Percentiles rank a stretch among this genome's conserved stretches.
phyloP scores from a whole-genome alignment of 2,329 filamentous ascomycete genomes.

The Graphilbum fragrans region DNA sequence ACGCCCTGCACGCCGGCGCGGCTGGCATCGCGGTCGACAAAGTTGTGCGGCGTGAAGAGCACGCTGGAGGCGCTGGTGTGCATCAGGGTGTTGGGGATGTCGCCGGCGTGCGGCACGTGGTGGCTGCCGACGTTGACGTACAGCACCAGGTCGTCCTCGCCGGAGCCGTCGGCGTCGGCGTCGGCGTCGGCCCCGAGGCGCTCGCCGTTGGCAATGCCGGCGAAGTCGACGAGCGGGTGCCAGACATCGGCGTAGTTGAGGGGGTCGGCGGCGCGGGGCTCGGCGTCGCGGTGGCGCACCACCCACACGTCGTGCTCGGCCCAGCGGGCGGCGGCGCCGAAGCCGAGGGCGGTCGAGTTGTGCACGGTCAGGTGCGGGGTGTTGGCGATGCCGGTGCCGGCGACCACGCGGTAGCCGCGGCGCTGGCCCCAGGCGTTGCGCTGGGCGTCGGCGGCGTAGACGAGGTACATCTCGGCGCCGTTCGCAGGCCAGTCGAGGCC shows the following conservation, averaged over 20 bases:
- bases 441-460: conserved; percentile 17
- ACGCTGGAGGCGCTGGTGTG: conserved; percentile 20
- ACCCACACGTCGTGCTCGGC: conserved; percentile 16
- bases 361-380: conserved; percentile 23
- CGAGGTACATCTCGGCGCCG: conserved; percentile 24
- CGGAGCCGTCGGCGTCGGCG: conserved; percentile 26
- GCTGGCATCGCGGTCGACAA: conserved; percentile 13
- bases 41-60: conserved; percentile 21
- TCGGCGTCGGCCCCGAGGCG: conserved; percentile 19
- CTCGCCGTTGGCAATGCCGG: conserved; percentile 30
- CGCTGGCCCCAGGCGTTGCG: conserved; percentile 26
- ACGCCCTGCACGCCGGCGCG: background rate
- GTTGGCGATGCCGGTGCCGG: conserved; percentile 11
- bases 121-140: conserved; percentile 42
- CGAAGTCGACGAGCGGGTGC: conserved; percentile 28
- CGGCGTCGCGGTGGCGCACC: conserved; percentile 30
- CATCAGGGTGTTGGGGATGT: conserved; percentile 22
- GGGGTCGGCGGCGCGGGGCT: conserved; percentile 23
- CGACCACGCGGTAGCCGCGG: conserved; percentile 29
- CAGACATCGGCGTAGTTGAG: conserved; percentile 21
- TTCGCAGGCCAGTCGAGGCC: conserved; percentile 22
- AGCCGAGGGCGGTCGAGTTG: conserved; percentile 16
- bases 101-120: conserved; percentile 30
- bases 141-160: conserved; percentile 28
- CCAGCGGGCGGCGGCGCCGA: conserved; percentile 9